Base-by-base conservation (phyloP, 306 rosid species). In the Vigna hirtella region DNA sequence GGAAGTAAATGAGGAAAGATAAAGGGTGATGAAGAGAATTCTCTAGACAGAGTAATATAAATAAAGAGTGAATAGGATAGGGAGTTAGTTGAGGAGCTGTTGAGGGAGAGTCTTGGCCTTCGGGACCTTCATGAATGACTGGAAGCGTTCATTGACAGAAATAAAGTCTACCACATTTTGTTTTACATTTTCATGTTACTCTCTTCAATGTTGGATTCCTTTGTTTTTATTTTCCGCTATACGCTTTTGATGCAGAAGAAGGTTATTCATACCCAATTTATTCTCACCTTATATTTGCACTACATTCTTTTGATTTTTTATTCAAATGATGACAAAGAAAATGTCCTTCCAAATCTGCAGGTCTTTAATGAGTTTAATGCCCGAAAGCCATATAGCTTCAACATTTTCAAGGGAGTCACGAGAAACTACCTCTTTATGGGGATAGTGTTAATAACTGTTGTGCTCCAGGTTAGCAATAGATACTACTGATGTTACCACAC, bases 321-420 rank as follows among this genome's bases (percentile, higher is more conserved):
- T 69, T 38, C 50, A 52, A 72, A 72, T 72, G 36, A 75, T 77
- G 64, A 49, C 22, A 72, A 9, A 56, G 59, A 34, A 71, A 67
- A 30, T 78, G 55, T 81, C 51, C 73, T 14, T 67, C 65, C 17
- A 22, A 53, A 70, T 73, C 59, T 70, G 74, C 94, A 95, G 97
- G 63, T 95, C 47, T 95, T 92, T 47, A 95, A 95, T 22, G 99
- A 95, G 82, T 92, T 95, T 77, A 95, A 92, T 80, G 98, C 98
- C 11, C 85, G 96, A 50, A 95, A 95, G 82, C 98, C 98, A 0
- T 98, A 91, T 68, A 92, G 91, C 64, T 74, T 76, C 51, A 95
- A 95, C 71, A 86, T 95, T 45, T 95, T 95, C 85, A 81, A 79
- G 72, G 98, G 98, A 57, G 80, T 92, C 45, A 85, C 91, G 2